phyloP scores from a whole-genome alignment of 2,329 filamentous ascomycete genomes.

The Cladosporium sphaerospermum region DNA sequence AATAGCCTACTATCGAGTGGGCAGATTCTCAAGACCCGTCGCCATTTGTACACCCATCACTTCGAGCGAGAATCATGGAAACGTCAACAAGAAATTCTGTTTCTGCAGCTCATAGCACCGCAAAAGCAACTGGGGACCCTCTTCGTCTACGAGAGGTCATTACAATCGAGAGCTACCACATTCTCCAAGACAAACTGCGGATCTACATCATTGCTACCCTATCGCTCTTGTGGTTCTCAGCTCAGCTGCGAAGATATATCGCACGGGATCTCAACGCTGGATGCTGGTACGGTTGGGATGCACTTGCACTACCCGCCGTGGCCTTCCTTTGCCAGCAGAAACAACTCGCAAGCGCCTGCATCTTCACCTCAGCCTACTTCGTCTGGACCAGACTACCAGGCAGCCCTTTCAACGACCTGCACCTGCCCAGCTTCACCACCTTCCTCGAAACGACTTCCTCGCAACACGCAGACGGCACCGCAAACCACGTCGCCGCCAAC shows the following conservation, averaged over 20 bases:
- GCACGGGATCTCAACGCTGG: neutral
- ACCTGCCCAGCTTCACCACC: neutral
- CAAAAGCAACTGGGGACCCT: neutral
- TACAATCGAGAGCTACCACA: neutral
- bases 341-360: neutral
- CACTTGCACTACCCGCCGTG: neutral
- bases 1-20: neutral
- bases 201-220: neutral
- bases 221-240: neutral
- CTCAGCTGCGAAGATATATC: neutral
- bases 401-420: neutral
- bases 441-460: neutral
- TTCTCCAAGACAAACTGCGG: neutral
- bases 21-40: neutral
- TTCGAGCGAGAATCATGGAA: neutral
- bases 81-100: neutral
- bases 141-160: neutral
- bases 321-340: neutral
- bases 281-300: constrained; percentile 3
- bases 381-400: constrained; percentile 1
- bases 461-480: neutral
- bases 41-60: neutral
- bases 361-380: neutral
- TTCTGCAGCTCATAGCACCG: neutral
- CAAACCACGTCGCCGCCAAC: neutral